Evolutionary conservation across 1,284 basidiomycete genomes (phyloP).

Genomic region (Pyrrhoderma lamaoense): DNA sequence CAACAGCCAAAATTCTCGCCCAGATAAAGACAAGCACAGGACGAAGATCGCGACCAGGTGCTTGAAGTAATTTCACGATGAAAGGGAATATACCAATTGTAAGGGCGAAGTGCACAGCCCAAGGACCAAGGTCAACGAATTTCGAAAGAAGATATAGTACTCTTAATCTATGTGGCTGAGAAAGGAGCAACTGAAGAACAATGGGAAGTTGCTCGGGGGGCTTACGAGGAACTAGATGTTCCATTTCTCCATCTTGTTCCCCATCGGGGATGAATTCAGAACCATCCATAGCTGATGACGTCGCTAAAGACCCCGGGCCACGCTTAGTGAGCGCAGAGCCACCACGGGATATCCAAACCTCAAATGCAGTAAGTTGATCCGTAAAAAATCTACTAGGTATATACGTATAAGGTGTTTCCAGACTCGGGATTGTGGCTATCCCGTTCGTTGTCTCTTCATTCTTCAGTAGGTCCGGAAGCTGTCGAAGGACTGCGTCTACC

Average conservation of each 20-base stretch:
- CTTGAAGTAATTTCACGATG: slow-evolving; percentile 93
- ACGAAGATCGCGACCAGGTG: slow-evolving; percentile 88
- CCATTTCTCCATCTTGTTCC: slow-evolving; percentile 28
- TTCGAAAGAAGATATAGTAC: slow-evolving; percentile 95
- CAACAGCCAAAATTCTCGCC: slow-evolving; percentile 95
- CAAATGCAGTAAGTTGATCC: slow-evolving; percentile 95
- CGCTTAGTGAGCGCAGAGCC: slow-evolving; percentile 73
- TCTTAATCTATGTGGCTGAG: slow-evolving; percentile 91
- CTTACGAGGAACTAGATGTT: slow-evolving; percentile 73
- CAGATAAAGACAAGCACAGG: slow-evolving; percentile 99
- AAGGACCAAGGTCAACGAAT: slow-evolving; percentile 96
- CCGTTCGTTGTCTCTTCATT: slow-evolving; percentile 35
- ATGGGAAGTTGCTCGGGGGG: slow-evolving; percentile 97
- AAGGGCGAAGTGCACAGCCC: slow-evolving; percentile 95
- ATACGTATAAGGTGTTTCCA: slow-evolving; percentile 58
- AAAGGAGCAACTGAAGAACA: slow-evolving; percentile 93
- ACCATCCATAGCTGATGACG: slow-evolving; percentile 10
- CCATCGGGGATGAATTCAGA: slow-evolving; percentile 14
- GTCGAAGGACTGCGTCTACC: slow-evolving; percentile 90
- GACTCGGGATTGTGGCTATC: slow-evolving; percentile 31
- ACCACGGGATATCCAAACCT: slow-evolving; percentile 95
- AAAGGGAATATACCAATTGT: slow-evolving; percentile 99
- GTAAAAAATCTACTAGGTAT: slow-evolving; percentile 92
- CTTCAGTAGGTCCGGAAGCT: slow-evolving; percentile 84
- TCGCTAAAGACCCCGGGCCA: slow-evolving; percentile 57